Percentiles rank a stretch among this genome's conserved stretches.
Conservation (phyloP, 2,329 filamentous ascomycete species). For the Aspergillus nomiae region DNA sequence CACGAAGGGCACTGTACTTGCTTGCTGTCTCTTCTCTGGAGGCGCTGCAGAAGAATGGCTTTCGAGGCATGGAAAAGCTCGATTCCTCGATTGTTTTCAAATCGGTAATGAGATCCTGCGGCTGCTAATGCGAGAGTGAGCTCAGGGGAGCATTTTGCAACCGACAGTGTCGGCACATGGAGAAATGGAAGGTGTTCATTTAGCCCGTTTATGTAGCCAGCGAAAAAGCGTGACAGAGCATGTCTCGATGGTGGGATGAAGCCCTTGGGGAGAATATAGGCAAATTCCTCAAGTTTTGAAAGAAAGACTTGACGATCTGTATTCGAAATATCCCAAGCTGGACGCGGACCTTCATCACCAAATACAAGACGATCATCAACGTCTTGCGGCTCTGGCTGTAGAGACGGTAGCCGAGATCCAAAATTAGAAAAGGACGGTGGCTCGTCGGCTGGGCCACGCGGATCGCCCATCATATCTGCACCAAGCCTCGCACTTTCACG, state of each 20-base stretch:
- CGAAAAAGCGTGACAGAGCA: constrained; percentile 51
- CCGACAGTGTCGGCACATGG: constrained; percentile 51
- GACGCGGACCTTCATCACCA: constrained; percentile 45
- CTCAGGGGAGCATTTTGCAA: constrained; percentile 49
- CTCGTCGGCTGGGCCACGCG: constrained; percentile 42
- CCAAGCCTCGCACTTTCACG: constrained; percentile 40
- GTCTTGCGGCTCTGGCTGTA: constrained; percentile 50
- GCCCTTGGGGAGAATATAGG: constrained; percentile 47
- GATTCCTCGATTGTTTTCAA: constrained; percentile 54
- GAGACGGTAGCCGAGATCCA: constrained; percentile 49
- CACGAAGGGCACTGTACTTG: constrained; percentile 44
- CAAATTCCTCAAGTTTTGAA: constrained; percentile 48
- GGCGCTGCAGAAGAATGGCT: constrained; percentile 55
- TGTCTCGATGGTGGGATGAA: constrained; percentile 54
- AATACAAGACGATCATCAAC: constrained; percentile 46
- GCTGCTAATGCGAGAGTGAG: constrained; percentile 55
- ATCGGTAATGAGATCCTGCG: constrained; percentile 52
- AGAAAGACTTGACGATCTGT: constrained; percentile 48
- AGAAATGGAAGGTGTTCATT: constrained; percentile 57
- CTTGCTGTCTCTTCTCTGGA: constrained; percentile 53
- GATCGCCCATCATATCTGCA: constrained; percentile 42
- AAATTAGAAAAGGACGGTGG: constrained; percentile 51
- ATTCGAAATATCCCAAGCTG: constrained; percentile 52
- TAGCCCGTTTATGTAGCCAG: constrained; percentile 54
- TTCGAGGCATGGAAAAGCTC: constrained; percentile 61